Evolutionary conservation across 2,329 filamentous ascomycete species (phyloP).

Genomic region (Endothia cerciana): DNA sequence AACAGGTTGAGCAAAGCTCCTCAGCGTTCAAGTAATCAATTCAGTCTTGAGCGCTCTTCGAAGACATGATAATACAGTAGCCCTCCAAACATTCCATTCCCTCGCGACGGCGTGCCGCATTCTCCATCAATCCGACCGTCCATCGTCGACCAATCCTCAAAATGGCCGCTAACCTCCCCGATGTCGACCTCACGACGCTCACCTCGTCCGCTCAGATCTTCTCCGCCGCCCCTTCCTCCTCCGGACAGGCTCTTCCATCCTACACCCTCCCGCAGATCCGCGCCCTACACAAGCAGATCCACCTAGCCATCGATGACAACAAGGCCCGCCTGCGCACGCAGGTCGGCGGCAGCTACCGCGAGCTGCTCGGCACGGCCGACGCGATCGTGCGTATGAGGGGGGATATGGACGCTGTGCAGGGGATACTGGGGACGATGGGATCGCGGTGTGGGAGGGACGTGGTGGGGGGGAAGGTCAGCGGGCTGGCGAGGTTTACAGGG

Average conservation of each 20-base stretch:
- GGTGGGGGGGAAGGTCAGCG: constrained; percentile 66
- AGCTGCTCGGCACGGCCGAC: constrained; percentile 88
- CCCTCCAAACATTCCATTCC: neutral
- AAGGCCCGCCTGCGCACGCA: constrained; percentile 64
- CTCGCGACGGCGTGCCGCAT: neutral
- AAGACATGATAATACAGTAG: constrained; percentile 23
- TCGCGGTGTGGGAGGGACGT: constrained; percentile 74
- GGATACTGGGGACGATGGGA: constrained; percentile 72
- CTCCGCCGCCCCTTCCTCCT: constrained; percentile 43
- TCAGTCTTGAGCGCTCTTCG: too few relatives aligned
- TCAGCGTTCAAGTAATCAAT: neutral
- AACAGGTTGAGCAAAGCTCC: neutral
- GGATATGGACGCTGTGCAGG: constrained; percentile 76
- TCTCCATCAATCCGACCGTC: neutral
- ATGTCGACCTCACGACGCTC: constrained; percentile 52
- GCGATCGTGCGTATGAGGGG: constrained; percentile 88
- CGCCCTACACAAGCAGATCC: constrained; percentile 63
- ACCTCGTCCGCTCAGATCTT: constrained; percentile 60
- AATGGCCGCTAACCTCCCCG: constrained; percentile 46
- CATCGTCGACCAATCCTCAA: constrained; percentile 26
- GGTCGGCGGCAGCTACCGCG: constrained; percentile 76
- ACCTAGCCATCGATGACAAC: constrained; percentile 65
- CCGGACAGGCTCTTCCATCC: constrained; percentile 10
- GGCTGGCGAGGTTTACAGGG: constrained; percentile 55
- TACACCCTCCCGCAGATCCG: constrained; percentile 67